These are phyloP conservation scores for Paracoccidioides brasiliensis DNA, from an alignment of 2,329 filamentous ascomycete genomes.

Conservation along the genomic window DNA sequence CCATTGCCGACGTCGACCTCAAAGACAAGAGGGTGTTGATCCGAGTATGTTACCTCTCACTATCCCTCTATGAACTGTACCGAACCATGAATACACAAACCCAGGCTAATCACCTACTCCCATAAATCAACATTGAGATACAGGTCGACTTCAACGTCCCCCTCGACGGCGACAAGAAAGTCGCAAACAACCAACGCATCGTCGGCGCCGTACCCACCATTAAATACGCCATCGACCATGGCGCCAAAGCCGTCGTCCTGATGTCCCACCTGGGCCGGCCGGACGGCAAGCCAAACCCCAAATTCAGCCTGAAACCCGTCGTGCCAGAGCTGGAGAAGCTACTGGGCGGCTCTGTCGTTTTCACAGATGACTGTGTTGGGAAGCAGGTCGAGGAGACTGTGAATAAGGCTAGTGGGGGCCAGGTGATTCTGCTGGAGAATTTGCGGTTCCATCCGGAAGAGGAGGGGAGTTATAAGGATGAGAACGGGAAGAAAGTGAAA, in stretches of 20 bases:
- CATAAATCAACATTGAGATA: conserved; percentile 12
- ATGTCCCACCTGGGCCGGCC: conserved; percentile 98
- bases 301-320: conserved; percentile 92
- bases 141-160: conserved; percentile 99
- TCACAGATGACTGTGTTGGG: conserved; percentile 84
- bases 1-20: conserved; percentile 89
- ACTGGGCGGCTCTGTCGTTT: conserved; percentile 63
- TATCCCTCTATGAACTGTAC: background rate
- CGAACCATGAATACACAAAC: background rate
- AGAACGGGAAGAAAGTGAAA: conserved; percentile 93
- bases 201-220: conserved; percentile 90
- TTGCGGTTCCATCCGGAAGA: conserved; percentile 96
- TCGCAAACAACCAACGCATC: conserved; percentile 98
- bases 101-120: conserved; percentile 2
- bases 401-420: conserved; percentile 65
- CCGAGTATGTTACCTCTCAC: conserved; percentile 50
- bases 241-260: conserved; percentile 82
- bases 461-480: conserved; percentile 90
- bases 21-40: conserved; percentile 98
- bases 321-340: conserved; percentile 85
- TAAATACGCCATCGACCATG: conserved; percentile 81
- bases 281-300: conserved; percentile 74
- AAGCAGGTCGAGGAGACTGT: conserved; percentile 81
- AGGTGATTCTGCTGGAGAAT: conserved; percentile 90
- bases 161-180: conserved; percentile 78